Evolutionary conservation across 179 eudicot genomes (phyloP).

Genomic region (Beta macrorhiza): DNA sequence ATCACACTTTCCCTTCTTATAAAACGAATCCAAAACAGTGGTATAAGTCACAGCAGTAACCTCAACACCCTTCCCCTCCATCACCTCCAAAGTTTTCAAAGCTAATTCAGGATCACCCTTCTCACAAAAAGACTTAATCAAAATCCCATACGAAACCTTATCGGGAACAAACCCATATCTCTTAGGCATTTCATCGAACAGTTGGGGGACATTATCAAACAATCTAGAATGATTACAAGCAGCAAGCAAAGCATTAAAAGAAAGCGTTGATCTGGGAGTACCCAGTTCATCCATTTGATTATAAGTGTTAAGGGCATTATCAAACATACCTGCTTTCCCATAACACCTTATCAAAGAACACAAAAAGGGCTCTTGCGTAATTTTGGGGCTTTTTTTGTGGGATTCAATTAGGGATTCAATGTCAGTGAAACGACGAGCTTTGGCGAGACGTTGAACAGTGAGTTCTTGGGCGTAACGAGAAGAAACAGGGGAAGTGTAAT

Average conservation of each 20-base stretch:
- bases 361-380: conserved; percentile 55
- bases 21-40: conserved; percentile 49
- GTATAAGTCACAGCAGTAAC: conserved; percentile 52
- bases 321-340: conserved; percentile 71
- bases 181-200: conserved; percentile 73
- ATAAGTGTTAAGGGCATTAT: conserved; percentile 53
- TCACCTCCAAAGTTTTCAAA: conserved; percentile 42
- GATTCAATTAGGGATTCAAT: conserved; percentile 63
- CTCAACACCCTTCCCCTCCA: conserved; percentile 64
- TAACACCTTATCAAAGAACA: conserved; percentile 64
- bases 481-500: conserved; percentile 43
- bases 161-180: conserved; percentile 49
- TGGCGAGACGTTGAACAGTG: conserved; percentile 69
- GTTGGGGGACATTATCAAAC: conserved; percentile 48
- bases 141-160: conserved; percentile 56
- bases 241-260: conserved; percentile 65
- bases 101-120: conserved; percentile 54
- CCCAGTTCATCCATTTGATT: conserved; percentile 63
- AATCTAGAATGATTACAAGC: conserved; percentile 44
- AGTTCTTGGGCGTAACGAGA: conserved; percentile 59
- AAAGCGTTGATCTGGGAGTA: conserved; percentile 50
- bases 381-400: conserved; percentile 53
- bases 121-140: conserved; percentile 62
- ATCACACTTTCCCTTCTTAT: conserved; percentile 46
- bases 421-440: conserved; percentile 56